These are phyloP conservation scores for Candida oleophila DNA, from an alignment of 805 yeast species.

Conservation along the genomic window DNA sequence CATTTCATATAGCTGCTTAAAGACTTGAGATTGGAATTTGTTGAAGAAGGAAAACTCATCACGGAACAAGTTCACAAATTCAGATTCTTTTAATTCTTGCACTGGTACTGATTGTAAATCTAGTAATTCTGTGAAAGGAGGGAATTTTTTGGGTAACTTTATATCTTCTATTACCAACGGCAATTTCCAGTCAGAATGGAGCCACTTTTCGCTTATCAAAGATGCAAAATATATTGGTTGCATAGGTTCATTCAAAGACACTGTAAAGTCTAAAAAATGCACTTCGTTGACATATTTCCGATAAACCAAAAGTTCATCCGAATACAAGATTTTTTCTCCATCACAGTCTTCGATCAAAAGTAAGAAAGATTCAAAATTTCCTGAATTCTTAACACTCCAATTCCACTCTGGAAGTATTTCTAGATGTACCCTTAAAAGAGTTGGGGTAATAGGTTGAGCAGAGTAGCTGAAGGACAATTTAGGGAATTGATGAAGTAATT, in stretches of 20 bases:
- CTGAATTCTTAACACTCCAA: constrained; percentile 71
- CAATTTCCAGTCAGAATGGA: constrained; percentile 63
- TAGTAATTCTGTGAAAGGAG: constrained; percentile 59
- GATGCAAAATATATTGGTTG: constrained; percentile 74
- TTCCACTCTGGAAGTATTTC: constrained; percentile 71
- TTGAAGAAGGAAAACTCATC: constrained; percentile 55
- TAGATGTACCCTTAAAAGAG: constrained; percentile 62
- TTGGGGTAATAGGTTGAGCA: constrained; percentile 76
- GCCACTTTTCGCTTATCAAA: constrained; percentile 80
- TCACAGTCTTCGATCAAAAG: constrained; percentile 79
- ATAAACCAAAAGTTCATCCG: constrained; percentile 53
- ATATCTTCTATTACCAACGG: constrained; percentile 58
- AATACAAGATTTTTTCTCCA: constrained; percentile 69
- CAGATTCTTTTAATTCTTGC: constrained; percentile 46
- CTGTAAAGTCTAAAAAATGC: constrained; percentile 62
- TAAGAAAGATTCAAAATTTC: constrained; percentile 61
- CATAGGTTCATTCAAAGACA: constrained; percentile 55
- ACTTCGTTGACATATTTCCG: constrained; percentile 50
- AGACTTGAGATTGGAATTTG: constrained; percentile 70
- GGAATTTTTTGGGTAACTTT: constrained; percentile 60
- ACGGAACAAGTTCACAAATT: constrained; percentile 43
- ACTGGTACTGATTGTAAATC: constrained; percentile 52
- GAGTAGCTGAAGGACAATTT: constrained; percentile 54
- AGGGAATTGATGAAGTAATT: constrained; percentile 73
- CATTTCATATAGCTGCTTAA: constrained; percentile 55